A percentile compares a stretch with the other conserved stretches of the same genome.
Evolutionary conservation across 345 rosid species (phyloP).

Genomic region (Corchorus capsularis): DNA sequence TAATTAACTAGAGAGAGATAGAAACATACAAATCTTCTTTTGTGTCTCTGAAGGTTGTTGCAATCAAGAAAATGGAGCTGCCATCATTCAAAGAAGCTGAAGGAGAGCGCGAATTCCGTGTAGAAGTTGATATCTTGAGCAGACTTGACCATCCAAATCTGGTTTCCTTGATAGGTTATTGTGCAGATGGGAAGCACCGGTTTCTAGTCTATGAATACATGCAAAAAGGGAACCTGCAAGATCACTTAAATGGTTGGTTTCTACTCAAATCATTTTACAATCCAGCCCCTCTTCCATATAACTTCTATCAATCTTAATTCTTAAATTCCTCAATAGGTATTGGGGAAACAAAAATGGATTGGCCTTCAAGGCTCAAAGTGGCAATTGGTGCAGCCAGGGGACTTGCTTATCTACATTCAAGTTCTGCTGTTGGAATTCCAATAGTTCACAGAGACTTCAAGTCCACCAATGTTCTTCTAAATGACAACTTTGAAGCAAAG

Average conservation of each 20-base stretch:
- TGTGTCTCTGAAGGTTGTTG: constrained; percentile 71
- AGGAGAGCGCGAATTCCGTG: constrained; percentile 92
- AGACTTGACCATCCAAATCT: constrained; percentile 91
- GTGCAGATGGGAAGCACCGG: constrained; percentile 92
- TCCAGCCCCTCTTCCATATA: background rate
- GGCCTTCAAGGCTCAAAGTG: constrained; percentile 80
- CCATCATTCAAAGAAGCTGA: constrained; percentile 82
- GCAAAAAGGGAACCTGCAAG: constrained; percentile 97
- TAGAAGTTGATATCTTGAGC: constrained; percentile 95
- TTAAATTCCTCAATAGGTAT: constrained; percentile 50
- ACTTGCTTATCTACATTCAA: constrained; percentile 94
- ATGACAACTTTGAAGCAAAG: constrained; percentile 78
- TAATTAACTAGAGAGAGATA: background rate
- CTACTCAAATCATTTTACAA: constrained; percentile 15
- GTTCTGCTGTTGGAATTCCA: constrained; percentile 79
- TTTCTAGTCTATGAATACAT: constrained; percentile 91
- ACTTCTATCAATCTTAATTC: constrained; percentile 16
- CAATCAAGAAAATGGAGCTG: constrained; percentile 97
- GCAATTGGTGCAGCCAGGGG: constrained; percentile 93
- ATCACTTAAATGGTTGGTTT: constrained; percentile 78
- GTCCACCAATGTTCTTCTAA: constrained; percentile 85
- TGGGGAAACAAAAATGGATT: constrained; percentile 76
- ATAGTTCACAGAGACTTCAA: constrained; percentile 96
- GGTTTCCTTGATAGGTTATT: constrained; percentile 88
- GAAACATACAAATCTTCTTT: constrained; percentile 9